Conservation (phyloP, 2,329 filamentous ascomycete species). For the Penicillium sp. region DNA sequence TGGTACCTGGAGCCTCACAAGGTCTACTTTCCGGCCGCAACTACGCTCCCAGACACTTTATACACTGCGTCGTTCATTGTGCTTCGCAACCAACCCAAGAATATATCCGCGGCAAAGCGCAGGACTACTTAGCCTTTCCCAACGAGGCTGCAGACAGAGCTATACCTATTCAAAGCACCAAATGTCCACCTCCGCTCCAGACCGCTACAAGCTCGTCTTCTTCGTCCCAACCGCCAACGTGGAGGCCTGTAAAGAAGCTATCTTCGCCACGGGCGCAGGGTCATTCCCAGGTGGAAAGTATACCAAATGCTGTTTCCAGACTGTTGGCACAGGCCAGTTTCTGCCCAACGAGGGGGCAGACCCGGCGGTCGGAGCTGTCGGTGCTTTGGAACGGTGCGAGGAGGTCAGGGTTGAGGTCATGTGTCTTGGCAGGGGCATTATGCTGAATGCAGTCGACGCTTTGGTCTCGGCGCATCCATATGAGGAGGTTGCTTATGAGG, state of each 20-base stretch:
- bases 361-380: conserved; percentile 36
- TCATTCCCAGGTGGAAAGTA: conserved; percentile 37
- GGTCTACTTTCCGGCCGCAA: not conserved
- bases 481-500: conserved; percentile 40
- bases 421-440: conserved; percentile 33
- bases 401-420: conserved; percentile 40
- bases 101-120: not conserved
- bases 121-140: not conserved
- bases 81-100: not conserved
- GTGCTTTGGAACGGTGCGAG: conserved; percentile 33
- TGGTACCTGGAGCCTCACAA: not conserved
- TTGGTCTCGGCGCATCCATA: conserved; percentile 40
- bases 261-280: conserved; percentile 38
- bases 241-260: conserved; percentile 35
- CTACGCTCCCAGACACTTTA: not conserved
- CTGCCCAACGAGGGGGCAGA: conserved; percentile 33
- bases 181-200: conserved; percentile 22
- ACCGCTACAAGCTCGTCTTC: conserved; percentile 39
- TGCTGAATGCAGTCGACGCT: conserved; percentile 34
- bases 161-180: conserved; percentile 1
- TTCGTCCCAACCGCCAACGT: conserved; percentile 35
- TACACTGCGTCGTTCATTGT: not conserved
- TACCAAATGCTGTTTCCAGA: conserved; percentile 35
- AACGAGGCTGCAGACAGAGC: not conserved
- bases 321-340: conserved; percentile 36